Evolutionary conservation across 257 asterid species (phyloP), one percentile per base, ranked within the genome.

Genomic region (Solanum neorickii): DNA sequence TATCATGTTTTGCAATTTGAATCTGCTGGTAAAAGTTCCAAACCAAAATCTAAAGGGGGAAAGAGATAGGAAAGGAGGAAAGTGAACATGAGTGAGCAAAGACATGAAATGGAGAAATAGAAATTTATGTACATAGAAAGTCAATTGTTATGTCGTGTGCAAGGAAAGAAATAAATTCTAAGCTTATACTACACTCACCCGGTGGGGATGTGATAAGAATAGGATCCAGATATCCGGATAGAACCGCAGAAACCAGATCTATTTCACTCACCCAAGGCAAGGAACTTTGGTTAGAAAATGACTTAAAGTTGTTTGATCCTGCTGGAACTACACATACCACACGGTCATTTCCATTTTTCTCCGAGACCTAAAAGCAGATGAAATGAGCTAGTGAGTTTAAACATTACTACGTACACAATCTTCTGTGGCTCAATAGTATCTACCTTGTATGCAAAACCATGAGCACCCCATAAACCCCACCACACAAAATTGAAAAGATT

Each of bases 171-270:
- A 39, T 44, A 47, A 80, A 49, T 47, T 39, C 42, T 78, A 23
- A 72, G 20, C 83, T 31, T 35, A 86, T 18, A 56, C 44, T 29
- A 29, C 31, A 87, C 92, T 93, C 89, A 94, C 99, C 98, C 69
- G 98, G 98, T 68, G 95, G 95, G 76, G 94, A 92, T 87, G 89
- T 85, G 42, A 97, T 87, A 86, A 92, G 76, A 60, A 96, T 92
- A 85, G 95, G 97, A 92, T 95, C 95, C 44, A 97, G 87, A 88
- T 90, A 89, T 89, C 98, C 99, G 83, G 95, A 92, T 87, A 95
- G 85, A 86, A 94, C 93, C 27, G 98, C 98, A 90, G 94, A 90
- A 84, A 97, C 85, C 83, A 97, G 87, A 87, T 95, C 95, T 88
- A 89, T 89, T 93, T 97, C 99, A 15, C 93, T 97, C 88, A 95